Evolutionary conservation across 148 eudicot genomes (phyloP).

Genomic region (Camellia lanceoleosa): DNA sequence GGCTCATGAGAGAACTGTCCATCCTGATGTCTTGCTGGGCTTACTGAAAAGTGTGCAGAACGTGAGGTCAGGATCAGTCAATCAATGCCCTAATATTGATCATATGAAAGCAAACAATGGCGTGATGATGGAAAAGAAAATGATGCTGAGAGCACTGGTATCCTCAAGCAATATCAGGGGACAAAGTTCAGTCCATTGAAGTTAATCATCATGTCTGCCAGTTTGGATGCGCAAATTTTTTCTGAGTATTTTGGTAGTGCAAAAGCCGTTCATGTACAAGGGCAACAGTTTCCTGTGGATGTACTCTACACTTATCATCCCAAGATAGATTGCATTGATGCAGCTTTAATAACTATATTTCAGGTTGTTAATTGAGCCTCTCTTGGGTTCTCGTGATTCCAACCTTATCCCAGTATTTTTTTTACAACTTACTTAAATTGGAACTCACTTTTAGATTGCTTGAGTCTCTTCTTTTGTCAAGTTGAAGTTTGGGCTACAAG

Average conservation of each 20-base stretch:
- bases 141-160: constrained; percentile 24
- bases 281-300: constrained; percentile 93
- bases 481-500: background rate
- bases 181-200: constrained; percentile 59
- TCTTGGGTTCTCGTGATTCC: background rate
- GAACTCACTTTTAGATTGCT: background rate
- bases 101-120: constrained; percentile 30
- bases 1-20: constrained; percentile 99
- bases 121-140: constrained; percentile 28
- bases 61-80: constrained; percentile 47
- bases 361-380: constrained; percentile 49
- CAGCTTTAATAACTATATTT: constrained; percentile 79
- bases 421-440: background rate
- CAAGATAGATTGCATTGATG: constrained; percentile 84
- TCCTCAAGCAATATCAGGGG: constrained; percentile 38
- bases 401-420: background rate
- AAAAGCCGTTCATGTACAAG: constrained; percentile 86
- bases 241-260: constrained; percentile 89
- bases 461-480: background rate
- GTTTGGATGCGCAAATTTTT: constrained; percentile 84
- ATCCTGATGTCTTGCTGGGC: constrained; percentile 94
- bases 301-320: constrained; percentile 64
- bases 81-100: constrained; percentile 24
- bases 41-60: constrained; percentile 80
- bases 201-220: constrained; percentile 95